phyloP scores from a whole-genome alignment of 2,329 filamentous ascomycete genomes.

The Fusarium tuaranense region DNA sequence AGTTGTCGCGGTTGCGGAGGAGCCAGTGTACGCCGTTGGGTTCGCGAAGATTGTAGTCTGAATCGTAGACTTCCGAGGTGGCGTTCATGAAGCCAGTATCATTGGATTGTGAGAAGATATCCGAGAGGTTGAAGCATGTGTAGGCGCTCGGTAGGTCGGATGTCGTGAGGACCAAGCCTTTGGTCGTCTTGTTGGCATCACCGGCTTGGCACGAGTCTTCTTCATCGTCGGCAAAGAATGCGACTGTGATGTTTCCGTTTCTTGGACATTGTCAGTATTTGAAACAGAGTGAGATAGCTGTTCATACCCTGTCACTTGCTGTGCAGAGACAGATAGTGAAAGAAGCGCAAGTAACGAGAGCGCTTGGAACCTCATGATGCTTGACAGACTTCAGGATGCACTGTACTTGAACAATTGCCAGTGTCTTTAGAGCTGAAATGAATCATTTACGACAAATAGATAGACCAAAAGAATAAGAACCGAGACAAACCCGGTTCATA shows the following conservation, averaged over 20 bases:
- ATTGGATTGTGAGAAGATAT: conserved; percentile 33
- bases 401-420: neutral
- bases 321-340: neutral
- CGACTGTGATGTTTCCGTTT: conserved; percentile 25
- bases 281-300: neutral
- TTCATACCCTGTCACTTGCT: neutral
- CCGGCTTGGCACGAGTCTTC: conserved; percentile 12
- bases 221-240: conserved; percentile 19
- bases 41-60: neutral
- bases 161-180: conserved; percentile 14
- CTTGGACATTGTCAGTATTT: neutral
- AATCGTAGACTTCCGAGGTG: neutral
- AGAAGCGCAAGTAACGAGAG: neutral
- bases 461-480: neutral
- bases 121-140: conserved; percentile 39
- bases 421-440: neutral
- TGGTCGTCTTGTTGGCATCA: neutral
- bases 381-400: neutral
- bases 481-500: neutral
- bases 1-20: conserved; percentile 20
- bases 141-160: conserved; percentile 6
- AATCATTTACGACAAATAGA: neutral
- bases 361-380: neutral
- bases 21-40: conserved; percentile 27
- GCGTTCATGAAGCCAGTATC: conserved; percentile 27